Percentiles rank a stretch among this genome's conserved stretches.
Evolutionary conservation across 331 rosid genomes (phyloP).

Genomic region (Pyrus hybrid): DNA sequence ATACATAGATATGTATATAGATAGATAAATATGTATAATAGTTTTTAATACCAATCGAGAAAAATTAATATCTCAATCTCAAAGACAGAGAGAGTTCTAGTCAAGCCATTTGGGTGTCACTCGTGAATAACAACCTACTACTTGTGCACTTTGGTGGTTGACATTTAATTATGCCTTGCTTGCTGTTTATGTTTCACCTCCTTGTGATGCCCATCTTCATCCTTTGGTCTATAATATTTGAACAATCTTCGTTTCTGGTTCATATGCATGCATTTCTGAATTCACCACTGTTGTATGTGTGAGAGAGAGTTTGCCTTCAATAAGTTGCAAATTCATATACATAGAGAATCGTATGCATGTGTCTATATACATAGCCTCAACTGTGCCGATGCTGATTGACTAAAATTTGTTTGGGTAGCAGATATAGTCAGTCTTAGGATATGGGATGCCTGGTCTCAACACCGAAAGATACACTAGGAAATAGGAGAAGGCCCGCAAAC

Average conservation of each 20-base stretch:
- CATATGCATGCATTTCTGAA: slow-evolving; percentile 3
- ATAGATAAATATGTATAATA: neutral
- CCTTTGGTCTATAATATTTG: slow-evolving; percentile 17
- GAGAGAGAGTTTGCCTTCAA: neutral
- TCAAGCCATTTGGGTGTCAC: slow-evolving; percentile 40
- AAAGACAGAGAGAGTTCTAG: slow-evolving; percentile 23
- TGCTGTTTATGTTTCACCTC: slow-evolving; percentile 29
- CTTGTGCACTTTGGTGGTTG: slow-evolving; percentile 57
- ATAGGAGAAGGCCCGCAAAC: slow-evolving; percentile 80
- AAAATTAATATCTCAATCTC: neutral
- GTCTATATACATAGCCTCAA: neutral
- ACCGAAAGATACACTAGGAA: slow-evolving; percentile 69
- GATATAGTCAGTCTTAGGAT: slow-evolving; percentile 36
- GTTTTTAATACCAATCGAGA: neutral
- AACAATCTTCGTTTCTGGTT: slow-evolving; percentile 15
- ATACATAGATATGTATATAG: no score
- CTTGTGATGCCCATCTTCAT: slow-evolving; percentile 25
- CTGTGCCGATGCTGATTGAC: slow-evolving; percentile 22
- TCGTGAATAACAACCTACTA: slow-evolving; percentile 67
- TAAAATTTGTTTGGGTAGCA: slow-evolving; percentile 28
- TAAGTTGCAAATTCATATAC: neutral
- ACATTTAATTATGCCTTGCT: slow-evolving; percentile 44
- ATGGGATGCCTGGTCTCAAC: slow-evolving; percentile 90
- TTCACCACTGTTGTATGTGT: slow-evolving; percentile 11
- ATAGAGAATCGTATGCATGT: neutral